These are phyloP conservation scores for Scortechinia acanthostroma DNA, from an alignment of 2,329 filamentous ascomycete genomes.

Conservation along the genomic window DNA sequence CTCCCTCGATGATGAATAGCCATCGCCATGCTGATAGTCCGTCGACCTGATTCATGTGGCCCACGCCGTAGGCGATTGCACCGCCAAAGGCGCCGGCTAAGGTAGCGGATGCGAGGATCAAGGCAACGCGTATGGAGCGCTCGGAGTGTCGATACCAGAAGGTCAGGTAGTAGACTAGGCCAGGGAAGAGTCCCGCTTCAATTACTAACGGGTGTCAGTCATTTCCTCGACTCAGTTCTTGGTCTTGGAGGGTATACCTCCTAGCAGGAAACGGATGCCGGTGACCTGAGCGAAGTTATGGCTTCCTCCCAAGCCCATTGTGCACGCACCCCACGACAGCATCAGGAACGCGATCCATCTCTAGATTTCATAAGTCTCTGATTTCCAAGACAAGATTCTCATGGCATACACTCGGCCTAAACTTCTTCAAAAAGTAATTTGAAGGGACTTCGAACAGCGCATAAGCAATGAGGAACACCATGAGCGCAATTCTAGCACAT, in stretches of 20 bases:
- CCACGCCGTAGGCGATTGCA: conserved; percentile 63
- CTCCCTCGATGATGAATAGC: conserved; percentile 22
- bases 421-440: conserved; percentile 37
- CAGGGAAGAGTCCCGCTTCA: conserved; percentile 22
- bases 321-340: conserved; percentile 36
- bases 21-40: conserved; percentile 20
- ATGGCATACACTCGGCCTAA: conserved; percentile 22
- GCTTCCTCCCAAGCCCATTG: conserved; percentile 34
- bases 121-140: conserved; percentile 29
- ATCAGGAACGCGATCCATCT: conserved; percentile 41
- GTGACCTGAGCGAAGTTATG: conserved; percentile 30
- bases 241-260: no score
- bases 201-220: no score
- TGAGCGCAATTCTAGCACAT: conserved; percentile 25
- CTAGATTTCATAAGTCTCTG: not conserved
- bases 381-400: not conserved
- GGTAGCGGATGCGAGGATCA: conserved; percentile 36
- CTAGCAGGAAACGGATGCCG: conserved; percentile 35
- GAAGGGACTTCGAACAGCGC: conserved; percentile 38
- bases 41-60: conserved; percentile 16
- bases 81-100: conserved; percentile 66
- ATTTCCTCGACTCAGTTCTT: no score
- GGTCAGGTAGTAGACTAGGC: conserved; percentile 30
- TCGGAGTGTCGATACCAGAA: conserved; percentile 46
- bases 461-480: conserved; percentile 37